These are phyloP conservation scores for Tilletia caries DNA, from an alignment of 1,284 basidiomycete genomes.

Conservation along the genomic window DNA sequence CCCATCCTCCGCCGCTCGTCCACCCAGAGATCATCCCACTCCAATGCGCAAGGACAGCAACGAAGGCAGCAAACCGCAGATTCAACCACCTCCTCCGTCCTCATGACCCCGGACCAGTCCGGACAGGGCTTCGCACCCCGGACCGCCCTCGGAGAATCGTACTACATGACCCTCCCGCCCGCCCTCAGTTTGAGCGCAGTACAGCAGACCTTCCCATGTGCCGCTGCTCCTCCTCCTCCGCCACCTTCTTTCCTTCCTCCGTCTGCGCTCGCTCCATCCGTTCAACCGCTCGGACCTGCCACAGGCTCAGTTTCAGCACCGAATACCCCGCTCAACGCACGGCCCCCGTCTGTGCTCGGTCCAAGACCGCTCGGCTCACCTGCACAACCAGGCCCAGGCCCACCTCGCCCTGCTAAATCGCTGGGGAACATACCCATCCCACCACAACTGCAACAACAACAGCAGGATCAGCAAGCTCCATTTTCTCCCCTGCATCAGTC, in stretches of 20 bases:
- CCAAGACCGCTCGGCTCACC: neutral
- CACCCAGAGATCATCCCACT: slow-evolving; percentile 1
- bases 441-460: no score
- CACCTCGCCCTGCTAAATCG: neutral
- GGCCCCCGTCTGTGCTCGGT: neutral
- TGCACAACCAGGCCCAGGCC: neutral
- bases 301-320: neutral
- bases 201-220: neutral
- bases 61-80: neutral
- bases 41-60: neutral
- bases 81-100: neutral
- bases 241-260: neutral
- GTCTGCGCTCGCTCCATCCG: neutral
- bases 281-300: neutral
- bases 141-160: neutral
- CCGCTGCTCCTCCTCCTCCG: neutral
- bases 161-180: neutral
- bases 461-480: neutral
- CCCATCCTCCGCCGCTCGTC: slow-evolving; percentile 9
- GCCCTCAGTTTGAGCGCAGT: neutral
- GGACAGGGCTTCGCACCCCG: slow-evolving; percentile 4
- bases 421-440: neutral
- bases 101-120: slow-evolving; percentile 5
- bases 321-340: neutral
- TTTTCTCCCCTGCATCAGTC: neutral